phyloP scores from a whole-genome alignment of 2,329 filamentous ascomycete species.

The Moelleriella libera region DNA sequence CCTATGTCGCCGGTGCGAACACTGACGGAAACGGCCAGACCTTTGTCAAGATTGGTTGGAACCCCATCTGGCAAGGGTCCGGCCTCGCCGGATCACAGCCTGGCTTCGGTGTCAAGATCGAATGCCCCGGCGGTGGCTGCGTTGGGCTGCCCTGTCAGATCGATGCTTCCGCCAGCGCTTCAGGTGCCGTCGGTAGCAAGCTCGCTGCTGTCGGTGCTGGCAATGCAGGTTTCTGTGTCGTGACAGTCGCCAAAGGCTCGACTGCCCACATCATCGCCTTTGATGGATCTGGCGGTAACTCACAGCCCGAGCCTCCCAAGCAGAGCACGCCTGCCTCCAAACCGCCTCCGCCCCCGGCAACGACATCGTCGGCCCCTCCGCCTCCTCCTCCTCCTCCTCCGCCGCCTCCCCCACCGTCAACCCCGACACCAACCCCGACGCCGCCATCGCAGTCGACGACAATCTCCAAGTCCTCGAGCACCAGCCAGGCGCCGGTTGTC shows the following conservation, averaged over 20 bases:
- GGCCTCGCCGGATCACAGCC: constrained; percentile 42
- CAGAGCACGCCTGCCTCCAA: neutral
- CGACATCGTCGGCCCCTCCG: neutral
- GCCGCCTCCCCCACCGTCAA: constrained; percentile 1
- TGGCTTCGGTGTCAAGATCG: constrained; percentile 54
- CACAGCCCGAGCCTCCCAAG: constrained; percentile 7
- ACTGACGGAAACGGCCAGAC: constrained; percentile 49
- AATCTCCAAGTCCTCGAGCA: constrained; percentile 2
- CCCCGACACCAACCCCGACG: neutral
- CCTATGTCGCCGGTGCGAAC: constrained; percentile 66
- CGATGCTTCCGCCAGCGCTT: constrained; percentile 36
- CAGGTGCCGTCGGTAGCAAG: constrained; percentile 45
- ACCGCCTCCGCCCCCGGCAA: too few species aligned
- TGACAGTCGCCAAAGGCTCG: constrained; percentile 53
- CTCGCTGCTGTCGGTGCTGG: constrained; percentile 46
- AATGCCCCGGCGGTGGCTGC: constrained; percentile 52
- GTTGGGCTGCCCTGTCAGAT: constrained; percentile 64
- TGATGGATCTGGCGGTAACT: constrained; percentile 25
- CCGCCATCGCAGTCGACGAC: constrained; percentile 6
- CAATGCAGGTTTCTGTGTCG: constrained; percentile 59
- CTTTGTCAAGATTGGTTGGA: constrained; percentile 64
- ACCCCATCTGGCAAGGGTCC: constrained; percentile 54
- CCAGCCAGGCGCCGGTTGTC: neutral
- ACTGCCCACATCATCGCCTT: constrained; percentile 55
- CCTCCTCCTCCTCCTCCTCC: constrained; percentile 4